Conservation (phyloP, 2,329 filamentous ascomycete species). For the Chalaropsis ovoidea region DNA sequence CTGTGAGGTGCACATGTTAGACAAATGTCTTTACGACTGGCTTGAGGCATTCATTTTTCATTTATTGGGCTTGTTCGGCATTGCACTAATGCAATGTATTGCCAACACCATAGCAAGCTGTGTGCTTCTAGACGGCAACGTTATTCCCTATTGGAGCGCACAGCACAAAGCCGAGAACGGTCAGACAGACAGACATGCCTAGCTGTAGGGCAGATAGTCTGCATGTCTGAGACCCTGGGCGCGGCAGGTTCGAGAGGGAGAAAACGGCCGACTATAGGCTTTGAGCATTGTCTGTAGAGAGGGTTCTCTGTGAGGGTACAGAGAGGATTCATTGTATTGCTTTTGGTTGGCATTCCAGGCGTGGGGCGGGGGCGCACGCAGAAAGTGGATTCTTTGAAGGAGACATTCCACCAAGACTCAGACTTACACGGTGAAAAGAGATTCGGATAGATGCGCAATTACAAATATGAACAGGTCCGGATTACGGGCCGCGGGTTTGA, state of each 20-base stretch:
- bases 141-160: neutral
- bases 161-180: neutral
- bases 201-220: neutral
- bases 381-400: neutral
- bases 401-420: neutral
- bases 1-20: constrained; percentile 16
- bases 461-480: neutral
- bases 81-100: constrained; percentile 22
- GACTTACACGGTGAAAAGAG: neutral
- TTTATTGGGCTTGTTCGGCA: constrained; percentile 8
- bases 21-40: neutral
- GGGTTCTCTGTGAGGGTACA: neutral
- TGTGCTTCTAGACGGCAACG: neutral
- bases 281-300: neutral
- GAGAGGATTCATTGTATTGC: neutral
- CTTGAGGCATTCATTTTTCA: neutral
- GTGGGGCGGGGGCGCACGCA: neutral
- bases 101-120: constrained; percentile 3
- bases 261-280: neutral
- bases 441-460: neutral
- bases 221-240: neutral
- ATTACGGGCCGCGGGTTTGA: neutral
- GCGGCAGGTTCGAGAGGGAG: neutral
- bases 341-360: neutral
- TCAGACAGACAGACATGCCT: neutral